phyloP scores from a whole-genome alignment of 495 filamentous ascomycete species.

The Xeromyces bisporus region DNA sequence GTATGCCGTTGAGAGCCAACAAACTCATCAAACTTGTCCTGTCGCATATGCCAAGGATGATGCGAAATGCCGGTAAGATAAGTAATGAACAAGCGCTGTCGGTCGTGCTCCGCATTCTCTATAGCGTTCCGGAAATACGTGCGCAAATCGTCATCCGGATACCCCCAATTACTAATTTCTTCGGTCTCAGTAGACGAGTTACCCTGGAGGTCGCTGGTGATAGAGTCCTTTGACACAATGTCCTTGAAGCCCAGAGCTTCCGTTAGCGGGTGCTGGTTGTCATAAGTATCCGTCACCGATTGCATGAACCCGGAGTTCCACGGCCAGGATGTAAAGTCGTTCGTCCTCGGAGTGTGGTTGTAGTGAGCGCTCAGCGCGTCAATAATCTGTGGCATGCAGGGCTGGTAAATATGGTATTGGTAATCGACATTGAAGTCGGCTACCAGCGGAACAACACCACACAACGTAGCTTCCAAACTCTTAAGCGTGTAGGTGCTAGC shows the following conservation, averaged over 20 bases:
- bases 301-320: constrained; percentile 27
- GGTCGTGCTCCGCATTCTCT: constrained; percentile 14
- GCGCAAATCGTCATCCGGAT: constrained; percentile 20
- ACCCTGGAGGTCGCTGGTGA: constrained; percentile 14
- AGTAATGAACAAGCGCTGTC: constrained; percentile 23
- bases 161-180: constrained; percentile 27
- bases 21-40: constrained; percentile 14
- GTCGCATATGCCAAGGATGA: constrained; percentile 23
- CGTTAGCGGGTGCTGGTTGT: constrained; percentile 15
- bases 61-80: constrained; percentile 28
- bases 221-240: constrained; percentile 11
- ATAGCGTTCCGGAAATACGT: constrained; percentile 22
- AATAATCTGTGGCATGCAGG: constrained; percentile 25
- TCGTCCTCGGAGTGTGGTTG: constrained; percentile 10
- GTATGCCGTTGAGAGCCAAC: constrained; percentile 10
- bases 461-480: constrained; percentile 21
- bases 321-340: constrained; percentile 13
- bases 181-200: constrained; percentile 6
- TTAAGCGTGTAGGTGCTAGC: constrained; percentile 25
- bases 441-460: constrained; percentile 22
- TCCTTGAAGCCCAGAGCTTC: constrained; percentile 19
- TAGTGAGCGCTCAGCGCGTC: constrained; percentile 13
- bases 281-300: constrained; percentile 19
- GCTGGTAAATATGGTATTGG: constrained; percentile 24
- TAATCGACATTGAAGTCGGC: constrained; percentile 26